Evolutionary conservation across 495 filamentous ascomycete genomes (phyloP), one percentile per base, ranked within the genome.

Genomic region (Daldinia loculata): DNA sequence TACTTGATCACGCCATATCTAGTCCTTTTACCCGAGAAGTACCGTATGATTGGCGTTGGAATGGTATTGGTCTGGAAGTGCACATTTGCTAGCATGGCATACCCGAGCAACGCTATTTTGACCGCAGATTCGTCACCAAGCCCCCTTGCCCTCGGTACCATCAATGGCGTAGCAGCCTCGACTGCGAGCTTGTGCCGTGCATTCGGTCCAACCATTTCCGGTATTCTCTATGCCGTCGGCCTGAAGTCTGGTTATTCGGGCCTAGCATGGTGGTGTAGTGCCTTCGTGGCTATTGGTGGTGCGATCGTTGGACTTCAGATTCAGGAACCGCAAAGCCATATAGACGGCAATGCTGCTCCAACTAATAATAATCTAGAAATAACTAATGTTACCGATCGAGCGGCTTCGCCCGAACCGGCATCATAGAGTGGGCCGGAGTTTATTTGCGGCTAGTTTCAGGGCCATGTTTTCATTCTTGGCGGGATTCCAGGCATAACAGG

Each of bases 121-220:
- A 85, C 97, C 26, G 89, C 91, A 52, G 94, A 97, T 78, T 89
- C 93, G 43, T 89, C 93, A 5, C 92, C 94, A 2, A 91, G 89
- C 0, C 88, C 88, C 29, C 86, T 92, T 19, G 89, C 94, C 8
- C 88, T 98, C 12, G 95, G 95, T 0, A 89, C 91, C 6, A 91
- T 99, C 80, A 98, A 98, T 70, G 95, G 95, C 36, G 89, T 93
- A n/a, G 92, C 93, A 7, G 93, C 93, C 29, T 97, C 93, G 14
- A 92, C 91, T 6, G 95, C 96, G 24, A 97, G 93, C 75, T 80
- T 98, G 43, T 90, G 88, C 70, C 88, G 95, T 57, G 93, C 94
- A 1, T 88, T 97, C 72, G 95, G 95, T 2, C 95, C 95, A 5
- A 94, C 91, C 0, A 79, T 98, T 34, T 95, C 94, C 11, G 95